Base-by-base conservation (phyloP, 768 basidiomycete species). In the Lactifluus pinguis region DNA sequence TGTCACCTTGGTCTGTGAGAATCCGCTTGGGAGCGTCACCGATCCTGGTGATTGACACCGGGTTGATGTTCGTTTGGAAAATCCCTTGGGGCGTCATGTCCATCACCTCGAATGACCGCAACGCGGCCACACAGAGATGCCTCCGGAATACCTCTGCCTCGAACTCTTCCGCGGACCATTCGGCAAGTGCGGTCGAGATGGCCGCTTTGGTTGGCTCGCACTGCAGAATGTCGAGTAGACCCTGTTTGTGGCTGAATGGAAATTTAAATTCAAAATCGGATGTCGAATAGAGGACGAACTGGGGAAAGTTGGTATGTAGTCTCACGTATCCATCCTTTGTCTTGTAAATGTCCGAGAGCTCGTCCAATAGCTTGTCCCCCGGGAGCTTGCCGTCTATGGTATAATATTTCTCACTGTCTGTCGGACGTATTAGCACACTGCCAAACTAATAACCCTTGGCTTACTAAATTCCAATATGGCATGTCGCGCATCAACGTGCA, bases 271-370 rank as follows among this genome's bases (percentile, higher is more conserved):
- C 1, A n/a, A 21, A 21, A 25, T 42, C 21, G 32, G 9, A 44
- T 30, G 62, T 50, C 44, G 52, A 5, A 52, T 45, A 47, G 34
- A 19, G 15, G 29, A 69, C 74, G 32, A 60, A 83, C 83, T 85
- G 84, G 41, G 83, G 80, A 67, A 85, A 85, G 57, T 85, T 85
- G 19, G 83, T 83, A 62, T 85, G 84, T 11, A 83, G 76, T 32
- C 83, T 75, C 15, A 85, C 78, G 63, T 72, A 80, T 48, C 76
- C 70, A 60, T 81, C 78, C 59, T 76, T 79, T n/a, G 83, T 83
- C 41, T 70, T 66, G 65, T 84, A 85, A 0, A 81, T 53, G 0
- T 83, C 84, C 1, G 79, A 80, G 13, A 84, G 73, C 7, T 66
- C 66, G 57, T 84, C 83, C 75, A 79, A 83, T 6, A 76, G 5